Conservation (phyloP, 2,329 filamentous ascomycete genomes). For the Tothia fuscella region DNA sequence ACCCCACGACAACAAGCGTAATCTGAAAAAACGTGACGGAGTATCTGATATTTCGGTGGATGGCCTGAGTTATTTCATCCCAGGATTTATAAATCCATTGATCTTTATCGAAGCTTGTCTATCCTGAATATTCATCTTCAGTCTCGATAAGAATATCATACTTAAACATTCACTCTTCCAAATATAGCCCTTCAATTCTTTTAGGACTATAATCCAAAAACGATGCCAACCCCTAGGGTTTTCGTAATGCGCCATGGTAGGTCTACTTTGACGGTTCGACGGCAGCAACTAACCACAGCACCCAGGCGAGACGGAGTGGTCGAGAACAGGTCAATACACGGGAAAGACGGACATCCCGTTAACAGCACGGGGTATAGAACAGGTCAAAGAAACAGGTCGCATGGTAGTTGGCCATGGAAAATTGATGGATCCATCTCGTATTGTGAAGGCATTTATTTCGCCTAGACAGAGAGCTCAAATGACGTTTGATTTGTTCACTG, state of each 20-base stretch:
- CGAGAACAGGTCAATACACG: conserved; percentile 6
- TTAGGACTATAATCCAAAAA: no score
- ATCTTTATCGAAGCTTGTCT: no score
- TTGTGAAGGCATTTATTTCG: conserved; percentile 38
- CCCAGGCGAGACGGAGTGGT: conserved; percentile 8
- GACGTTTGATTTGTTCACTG: conserved; percentile 30
- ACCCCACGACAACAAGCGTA: no score
- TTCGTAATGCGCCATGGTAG: conserved; percentile 9
- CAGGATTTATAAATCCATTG: no score
- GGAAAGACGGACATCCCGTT: conserved; percentile 4
- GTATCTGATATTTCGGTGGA: no score
- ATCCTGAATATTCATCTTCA: no score
- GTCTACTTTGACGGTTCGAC: background rate
- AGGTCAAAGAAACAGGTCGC: conserved; percentile 33
- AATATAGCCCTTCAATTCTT: no score
- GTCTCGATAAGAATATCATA: no score
- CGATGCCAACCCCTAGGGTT: conserved; percentile 1
- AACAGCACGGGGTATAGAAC: conserved; percentile 23
- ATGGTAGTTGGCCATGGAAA: conserved; percentile 38
- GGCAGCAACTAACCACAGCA: background rate
- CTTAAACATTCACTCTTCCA: no score
- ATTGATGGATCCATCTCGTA: conserved; percentile 38
- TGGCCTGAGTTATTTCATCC: no score
- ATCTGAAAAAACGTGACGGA: no score
- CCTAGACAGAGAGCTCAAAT: conserved; percentile 36